Evolutionary conservation across 805 yeast species (phyloP), one percentile per base, ranked within the genome.

Genomic region (Torulaspora maleeae): DNA sequence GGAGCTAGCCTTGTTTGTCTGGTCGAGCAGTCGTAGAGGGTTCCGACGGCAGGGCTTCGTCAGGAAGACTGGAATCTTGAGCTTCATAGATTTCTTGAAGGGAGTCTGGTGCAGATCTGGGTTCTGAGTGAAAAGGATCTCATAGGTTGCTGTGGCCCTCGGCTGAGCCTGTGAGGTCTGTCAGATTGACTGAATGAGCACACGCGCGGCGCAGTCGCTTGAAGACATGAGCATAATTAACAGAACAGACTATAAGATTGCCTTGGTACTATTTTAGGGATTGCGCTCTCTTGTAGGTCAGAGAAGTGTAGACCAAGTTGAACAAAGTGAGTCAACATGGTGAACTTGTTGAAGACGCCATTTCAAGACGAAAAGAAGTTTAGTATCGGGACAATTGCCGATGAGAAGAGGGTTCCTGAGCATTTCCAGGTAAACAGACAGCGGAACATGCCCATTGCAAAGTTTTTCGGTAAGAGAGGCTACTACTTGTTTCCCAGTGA

Each of bases 401-500:
- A 30, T 19, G 40, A 44, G 13, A 25, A 41, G 20, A 37, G 30
- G 12, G 11, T 28, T 20, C 35, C 43, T 5, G 48, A 48, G 13
- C 48, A 38, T 25, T 38, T 47, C 17, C 38, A 30, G 27, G 44
- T 50, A 12, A 52, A 45, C 27, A 42, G 36, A 12, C 43, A 47
- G 36, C 25, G 48, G 12, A 35, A 35, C n/a, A 36, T 44, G 44
- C 44, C 48, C 6, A 24, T 44, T 12, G 43, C 39, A 6, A 44
- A 36, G 20, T 20, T 25, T 20, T 24, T 35, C 13, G 48, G 44
- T 12, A 20, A 28, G 11, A 40, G 37, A 13, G 56, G 56, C 5
- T 52, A 37, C 33, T 48, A 30, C 20, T 27, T 54, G 32, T 54
- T 52, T 28, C 45, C 56, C n/a, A 48, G 55, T 19, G 37, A 41